These are phyloP conservation scores for Hyphopichia buzzinii DNA, from an alignment of 1,139 yeast species.

Conservation along the genomic window DNA sequence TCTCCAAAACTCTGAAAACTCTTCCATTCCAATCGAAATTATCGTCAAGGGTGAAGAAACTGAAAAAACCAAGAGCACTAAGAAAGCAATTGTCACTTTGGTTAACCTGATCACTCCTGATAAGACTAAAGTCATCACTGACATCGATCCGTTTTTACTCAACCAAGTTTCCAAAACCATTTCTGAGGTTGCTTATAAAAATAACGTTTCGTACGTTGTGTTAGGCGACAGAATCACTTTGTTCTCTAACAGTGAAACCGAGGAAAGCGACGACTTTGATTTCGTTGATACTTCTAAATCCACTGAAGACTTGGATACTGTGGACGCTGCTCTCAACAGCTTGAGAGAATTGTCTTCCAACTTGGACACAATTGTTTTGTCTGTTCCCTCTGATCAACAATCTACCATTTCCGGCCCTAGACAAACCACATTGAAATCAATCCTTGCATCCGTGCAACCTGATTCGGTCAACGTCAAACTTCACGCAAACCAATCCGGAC, in stretches of 20 bases:
- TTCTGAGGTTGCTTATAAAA: slow-evolving; percentile 45
- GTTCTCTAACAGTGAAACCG: slow-evolving; percentile 23
- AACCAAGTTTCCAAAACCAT: slow-evolving; percentile 47
- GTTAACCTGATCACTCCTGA: slow-evolving; percentile 77
- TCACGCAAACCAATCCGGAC: slow-evolving; percentile 38
- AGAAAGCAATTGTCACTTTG: slow-evolving; percentile 65
- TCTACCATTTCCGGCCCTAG: slow-evolving; percentile 56
- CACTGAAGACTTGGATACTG: slow-evolving; percentile 39
- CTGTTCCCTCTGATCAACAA: slow-evolving; percentile 58
- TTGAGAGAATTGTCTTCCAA: slow-evolving; percentile 60
- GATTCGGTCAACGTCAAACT: slow-evolving; percentile 42
- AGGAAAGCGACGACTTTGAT: slow-evolving; percentile 32
- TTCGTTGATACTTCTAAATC: slow-evolving; percentile 22
- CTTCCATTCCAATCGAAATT: slow-evolving; percentile 42
- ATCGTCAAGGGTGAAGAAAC: slow-evolving; percentile 31
- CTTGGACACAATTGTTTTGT: slow-evolving; percentile 51
- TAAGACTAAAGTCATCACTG: slow-evolving; percentile 56
- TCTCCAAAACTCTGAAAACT: slow-evolving; percentile 17
- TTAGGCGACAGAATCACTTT: slow-evolving; percentile 44
- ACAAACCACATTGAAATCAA: slow-evolving; percentile 53
- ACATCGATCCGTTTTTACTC: slow-evolving; percentile 69
- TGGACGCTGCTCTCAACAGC: slow-evolving; percentile 48
- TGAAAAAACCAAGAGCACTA: slow-evolving; percentile 40
- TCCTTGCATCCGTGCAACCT: slow-evolving; percentile 39
- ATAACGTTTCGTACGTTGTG: slow-evolving; percentile 57